These are phyloP conservation scores for Tardiomyces blankii DNA, from an alignment of 1,139 yeast genomes.

Conservation along the genomic window DNA sequence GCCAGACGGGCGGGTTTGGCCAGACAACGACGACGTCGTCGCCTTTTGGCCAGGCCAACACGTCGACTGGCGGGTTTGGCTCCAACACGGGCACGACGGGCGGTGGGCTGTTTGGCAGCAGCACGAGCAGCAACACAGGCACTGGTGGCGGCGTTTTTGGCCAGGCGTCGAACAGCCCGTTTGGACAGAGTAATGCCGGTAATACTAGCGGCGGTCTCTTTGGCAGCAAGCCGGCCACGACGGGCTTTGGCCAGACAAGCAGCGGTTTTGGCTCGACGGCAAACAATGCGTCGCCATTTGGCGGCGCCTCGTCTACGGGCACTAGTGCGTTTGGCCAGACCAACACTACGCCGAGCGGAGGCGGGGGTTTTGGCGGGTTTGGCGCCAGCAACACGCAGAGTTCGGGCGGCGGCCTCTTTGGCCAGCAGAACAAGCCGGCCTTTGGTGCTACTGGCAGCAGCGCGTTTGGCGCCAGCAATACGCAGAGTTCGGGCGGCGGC, in stretches of 20 bases:
- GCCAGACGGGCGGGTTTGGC: slow-evolving; percentile 5
- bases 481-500: slow-evolving; percentile 11
- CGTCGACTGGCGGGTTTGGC: slow-evolving; percentile 5
- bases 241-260: slow-evolving; percentile 5
- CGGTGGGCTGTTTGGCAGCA: slow-evolving; percentile 19
- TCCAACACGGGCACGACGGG: slow-evolving; percentile 10
- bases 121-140: slow-evolving; percentile 10
- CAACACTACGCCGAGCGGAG: slow-evolving; percentile 2
- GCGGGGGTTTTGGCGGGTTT: slow-evolving; percentile 8
- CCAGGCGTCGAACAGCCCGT: slow-evolving; percentile 4
- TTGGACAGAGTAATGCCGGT: slow-evolving; percentile 13
- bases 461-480: slow-evolving; percentile 7
- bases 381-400: slow-evolving; percentile 2
- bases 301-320: slow-evolving; percentile 2
- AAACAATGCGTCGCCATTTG: slow-evolving; percentile 1
- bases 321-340: slow-evolving; percentile 7
- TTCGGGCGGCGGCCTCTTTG: slow-evolving; percentile 8
- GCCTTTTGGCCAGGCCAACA: slow-evolving; percentile 3
- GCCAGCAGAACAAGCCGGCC: slow-evolving; percentile 5
- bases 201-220: slow-evolving; percentile 12
- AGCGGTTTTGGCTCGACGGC: slow-evolving; percentile 1
- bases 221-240: slow-evolving; percentile 7
- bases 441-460: slow-evolving; percentile 5
- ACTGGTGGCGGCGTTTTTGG: slow-evolving; percentile 20
- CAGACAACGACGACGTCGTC: slow-evolving; percentile 3